Conservation (phyloP, 768 basidiomycete species). For the Neoboletus brunneissimus region DNA sequence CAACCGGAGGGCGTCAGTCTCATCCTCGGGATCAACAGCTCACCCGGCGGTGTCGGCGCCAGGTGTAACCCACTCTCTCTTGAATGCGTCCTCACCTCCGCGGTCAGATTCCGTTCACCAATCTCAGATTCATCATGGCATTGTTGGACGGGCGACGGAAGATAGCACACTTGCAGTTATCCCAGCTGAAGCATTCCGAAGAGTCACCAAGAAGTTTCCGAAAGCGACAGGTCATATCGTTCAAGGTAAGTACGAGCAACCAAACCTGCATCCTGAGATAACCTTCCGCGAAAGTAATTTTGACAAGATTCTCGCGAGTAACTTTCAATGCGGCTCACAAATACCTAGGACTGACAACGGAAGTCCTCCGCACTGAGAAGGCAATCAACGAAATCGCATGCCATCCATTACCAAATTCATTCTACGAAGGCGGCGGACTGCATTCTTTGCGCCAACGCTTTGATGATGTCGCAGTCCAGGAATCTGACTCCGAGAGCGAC, state of each 20-base stretch:
- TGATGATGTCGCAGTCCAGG: conserved; percentile 48
- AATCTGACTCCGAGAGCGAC: conserved; percentile 52
- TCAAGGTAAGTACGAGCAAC: conserved; percentile 54
- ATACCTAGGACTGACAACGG: conserved; percentile 91
- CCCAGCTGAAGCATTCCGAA: conserved; percentile 93
- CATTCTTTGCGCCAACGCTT: conserved; percentile 90
- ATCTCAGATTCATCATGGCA: conserved; percentile 55
- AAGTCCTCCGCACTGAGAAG: conserved; percentile 94
- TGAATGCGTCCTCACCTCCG: conserved; percentile 21
- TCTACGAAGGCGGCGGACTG: conserved; percentile 91
- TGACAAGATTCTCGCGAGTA: conserved; percentile 94
- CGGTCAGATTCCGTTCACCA: conserved; percentile 25
- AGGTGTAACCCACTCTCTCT: conserved; percentile 16
- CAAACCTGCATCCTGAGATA: conserved; percentile 8
- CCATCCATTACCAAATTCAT: conserved; percentile 86
- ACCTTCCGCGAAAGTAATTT: conserved; percentile 59
- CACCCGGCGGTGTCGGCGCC: conserved; percentile 42
- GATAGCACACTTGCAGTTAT: conserved; percentile 98
- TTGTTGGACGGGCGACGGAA: conserved; percentile 88
- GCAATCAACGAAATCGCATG: conserved; percentile 97
- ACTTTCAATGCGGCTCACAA: conserved; percentile 97
- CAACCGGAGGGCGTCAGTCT: conserved; percentile 53
- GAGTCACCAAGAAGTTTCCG: conserved; percentile 93
- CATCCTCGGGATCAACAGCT: conserved; percentile 69
- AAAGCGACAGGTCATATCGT: conserved; percentile 97